These are phyloP conservation scores for Zoysia matrella DNA, from an alignment of 202 grass and related monocot species.

Conservation along the genomic window DNA sequence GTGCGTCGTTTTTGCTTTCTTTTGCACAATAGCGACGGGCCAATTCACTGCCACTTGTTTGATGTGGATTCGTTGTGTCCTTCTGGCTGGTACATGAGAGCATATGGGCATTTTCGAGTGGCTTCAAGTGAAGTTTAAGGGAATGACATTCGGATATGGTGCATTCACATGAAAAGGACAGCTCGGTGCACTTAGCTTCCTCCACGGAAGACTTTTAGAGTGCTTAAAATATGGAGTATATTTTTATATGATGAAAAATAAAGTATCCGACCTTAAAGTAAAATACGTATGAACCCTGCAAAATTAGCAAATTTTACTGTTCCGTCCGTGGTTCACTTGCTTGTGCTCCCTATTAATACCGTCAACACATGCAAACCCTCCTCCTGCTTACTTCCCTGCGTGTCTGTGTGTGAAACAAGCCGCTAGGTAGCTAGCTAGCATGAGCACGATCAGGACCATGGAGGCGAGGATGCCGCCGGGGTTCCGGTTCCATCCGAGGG, in stretches of 20 bases:
- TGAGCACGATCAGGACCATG: constrained; percentile 66
- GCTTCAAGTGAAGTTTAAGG: background rate
- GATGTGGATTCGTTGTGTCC: background rate
- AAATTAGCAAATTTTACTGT: background rate
- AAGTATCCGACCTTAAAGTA: no score
- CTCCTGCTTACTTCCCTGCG: no score
- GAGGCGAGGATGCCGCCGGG: constrained; percentile 29
- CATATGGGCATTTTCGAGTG: background rate
- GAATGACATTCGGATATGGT: background rate
- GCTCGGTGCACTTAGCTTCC: no score
- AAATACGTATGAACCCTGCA: background rate
- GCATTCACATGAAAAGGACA: background rate
- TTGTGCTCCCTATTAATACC: constrained; percentile 44
- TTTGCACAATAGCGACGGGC: constrained; percentile 35
- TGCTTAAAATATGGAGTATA: no score
- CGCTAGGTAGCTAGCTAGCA: background rate
- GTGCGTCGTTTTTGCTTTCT: constrained; percentile 22
- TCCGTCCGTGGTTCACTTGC: constrained; percentile 25
- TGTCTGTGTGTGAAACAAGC: background rate
- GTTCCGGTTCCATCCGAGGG: no score
- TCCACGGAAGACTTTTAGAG: no score
- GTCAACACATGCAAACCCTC: background rate
- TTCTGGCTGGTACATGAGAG: background rate
- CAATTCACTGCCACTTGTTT: background rate
- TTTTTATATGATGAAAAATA: no score